Conservation (phyloP, 2,329 filamentous ascomycete genomes). For the Bipolaris victoriae region DNA sequence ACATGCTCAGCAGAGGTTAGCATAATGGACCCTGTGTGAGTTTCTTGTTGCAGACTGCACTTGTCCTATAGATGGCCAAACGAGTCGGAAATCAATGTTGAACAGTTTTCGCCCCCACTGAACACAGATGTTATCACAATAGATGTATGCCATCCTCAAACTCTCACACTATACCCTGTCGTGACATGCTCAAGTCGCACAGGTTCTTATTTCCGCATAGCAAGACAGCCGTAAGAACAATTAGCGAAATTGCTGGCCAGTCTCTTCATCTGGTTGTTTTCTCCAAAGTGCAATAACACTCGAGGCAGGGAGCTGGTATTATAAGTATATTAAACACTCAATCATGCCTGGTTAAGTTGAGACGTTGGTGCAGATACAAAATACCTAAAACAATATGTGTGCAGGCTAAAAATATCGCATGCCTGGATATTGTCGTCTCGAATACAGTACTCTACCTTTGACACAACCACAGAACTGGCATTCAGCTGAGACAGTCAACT, state of each 20-base stretch:
- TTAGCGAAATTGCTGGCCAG: constrained; percentile 9
- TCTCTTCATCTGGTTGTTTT: constrained; percentile 24
- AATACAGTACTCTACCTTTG: constrained; percentile 6
- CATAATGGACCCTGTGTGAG: constrained; percentile 13
- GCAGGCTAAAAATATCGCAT: constrained; percentile 23
- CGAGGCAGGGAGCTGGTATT: constrained; percentile 5
- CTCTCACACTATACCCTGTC: not conserved
- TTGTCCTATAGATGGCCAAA: constrained; percentile 9
- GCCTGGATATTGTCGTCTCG: constrained; percentile 14
- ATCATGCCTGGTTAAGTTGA: constrained; percentile 23
- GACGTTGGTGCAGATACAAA: constrained; percentile 26
- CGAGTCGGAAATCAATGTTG: not conserved
- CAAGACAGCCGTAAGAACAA: constrained; percentile 3
- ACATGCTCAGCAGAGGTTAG: constrained; percentile 18
- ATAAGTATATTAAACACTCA: constrained; percentile 5
- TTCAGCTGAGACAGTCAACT: constrained; percentile 4
- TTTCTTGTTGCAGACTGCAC: constrained; percentile 4
- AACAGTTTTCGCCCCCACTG: constrained; percentile 1
- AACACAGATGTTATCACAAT: constrained; percentile 4
- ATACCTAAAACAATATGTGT: not conserved
- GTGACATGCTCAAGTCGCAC: constrained; percentile 6
- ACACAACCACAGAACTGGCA: constrained; percentile 12
- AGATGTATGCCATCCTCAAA: not conserved
- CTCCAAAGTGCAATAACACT: constrained; percentile 13
- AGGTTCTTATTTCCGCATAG: constrained; percentile 3